Conservation (phyloP, 176 grass and related monocot genomes). For the Poa annua region DNA sequence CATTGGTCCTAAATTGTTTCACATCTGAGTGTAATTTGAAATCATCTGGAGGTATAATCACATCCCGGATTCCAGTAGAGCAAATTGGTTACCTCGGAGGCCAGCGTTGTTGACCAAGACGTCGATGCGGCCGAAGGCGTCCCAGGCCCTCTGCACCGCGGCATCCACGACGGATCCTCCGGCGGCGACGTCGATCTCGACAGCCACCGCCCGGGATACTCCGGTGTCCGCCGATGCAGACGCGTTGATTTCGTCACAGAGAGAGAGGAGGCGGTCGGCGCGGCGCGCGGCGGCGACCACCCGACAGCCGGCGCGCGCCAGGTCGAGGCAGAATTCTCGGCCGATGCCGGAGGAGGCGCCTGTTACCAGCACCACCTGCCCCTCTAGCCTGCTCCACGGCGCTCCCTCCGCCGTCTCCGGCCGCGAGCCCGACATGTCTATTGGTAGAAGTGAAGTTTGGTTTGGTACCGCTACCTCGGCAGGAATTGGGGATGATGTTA, state of each 20-base stretch:
- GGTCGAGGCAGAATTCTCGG: conserved; percentile 80
- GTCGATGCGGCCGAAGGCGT: conserved; percentile 77
- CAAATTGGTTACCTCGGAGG: conserved; percentile 58
- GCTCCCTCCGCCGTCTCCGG: not conserved
- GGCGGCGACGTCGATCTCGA: conserved; percentile 73
- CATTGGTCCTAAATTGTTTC: not conserved
- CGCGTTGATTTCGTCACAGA: conserved; percentile 86
- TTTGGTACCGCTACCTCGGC: not conserved
- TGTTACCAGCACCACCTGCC: conserved; percentile 85
- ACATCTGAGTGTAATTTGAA: not conserved
- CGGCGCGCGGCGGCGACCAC: conserved; percentile 73
- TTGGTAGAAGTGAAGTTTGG: not conserved
- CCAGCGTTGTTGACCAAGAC: conserved; percentile 88
- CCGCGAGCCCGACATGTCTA: conserved; percentile 1
- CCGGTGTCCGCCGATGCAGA: not conserved
- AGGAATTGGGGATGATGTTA: too few species aligned
- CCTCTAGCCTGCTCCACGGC: conserved; percentile 62
- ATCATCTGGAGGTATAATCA: not conserved
- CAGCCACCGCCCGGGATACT: conserved; percentile 30
- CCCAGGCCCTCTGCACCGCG: conserved; percentile 63
- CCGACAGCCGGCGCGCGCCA: conserved; percentile 62
- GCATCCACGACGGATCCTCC: conserved; percentile 49
- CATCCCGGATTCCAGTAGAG: not conserved
- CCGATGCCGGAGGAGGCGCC: conserved; percentile 90
- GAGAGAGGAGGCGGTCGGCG: conserved; percentile 65